Evolutionary conservation across 768 basidiomycete genomes (phyloP), one percentile per base, ranked within the genome.

Genomic region (Tricholoma saponaceum): DNA sequence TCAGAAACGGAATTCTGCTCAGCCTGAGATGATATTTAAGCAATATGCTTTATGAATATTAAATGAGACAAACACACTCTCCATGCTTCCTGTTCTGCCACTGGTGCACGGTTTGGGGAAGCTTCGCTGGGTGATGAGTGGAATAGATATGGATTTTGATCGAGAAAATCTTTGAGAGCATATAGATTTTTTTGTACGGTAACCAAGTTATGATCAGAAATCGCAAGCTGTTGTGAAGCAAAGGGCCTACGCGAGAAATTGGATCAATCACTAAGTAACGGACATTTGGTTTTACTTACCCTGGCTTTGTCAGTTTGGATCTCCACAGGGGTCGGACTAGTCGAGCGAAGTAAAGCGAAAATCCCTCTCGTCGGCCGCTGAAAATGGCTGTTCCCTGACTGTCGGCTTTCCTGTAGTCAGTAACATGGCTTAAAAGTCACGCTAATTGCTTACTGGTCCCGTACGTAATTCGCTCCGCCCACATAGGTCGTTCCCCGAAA

Each of bases 251-350:
- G 50, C 44, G 16, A 30, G 28, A 30, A n/a, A 50, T 62, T 28
- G 60, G 49, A 41, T 37, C 18, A 39, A 30, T 47, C 35, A 7
- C 14, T 30, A 10, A 44, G 52, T 46, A 54, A 13, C 3, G 26
- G 41, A 16, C 12, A 9, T 20, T 35, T 25, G 10, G 22, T 23
- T 12, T 44, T 10, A 69, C 80, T 53, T 70, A 89, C 91, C 83
- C 76, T 20, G 77, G 62, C 54, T 75, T 79, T 2, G 89, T 91
- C 53, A 99, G 73, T 64, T 87, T 92, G 52, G 81, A 76, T 64
- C 86, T 89, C 96, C 97, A 98, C 59, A 97, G 78, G 1, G 93
- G 90, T 30, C 93, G 77, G 20, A 97, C 75, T 23, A 97, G 78
- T 44, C 97, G 82, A 6, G 92, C 83, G 68, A 98, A 85, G 69